Percentiles rank a stretch among this genome's conserved stretches.
Conservation (phyloP, 495 filamentous ascomycete genomes). For the Daldinia caldariorum region DNA sequence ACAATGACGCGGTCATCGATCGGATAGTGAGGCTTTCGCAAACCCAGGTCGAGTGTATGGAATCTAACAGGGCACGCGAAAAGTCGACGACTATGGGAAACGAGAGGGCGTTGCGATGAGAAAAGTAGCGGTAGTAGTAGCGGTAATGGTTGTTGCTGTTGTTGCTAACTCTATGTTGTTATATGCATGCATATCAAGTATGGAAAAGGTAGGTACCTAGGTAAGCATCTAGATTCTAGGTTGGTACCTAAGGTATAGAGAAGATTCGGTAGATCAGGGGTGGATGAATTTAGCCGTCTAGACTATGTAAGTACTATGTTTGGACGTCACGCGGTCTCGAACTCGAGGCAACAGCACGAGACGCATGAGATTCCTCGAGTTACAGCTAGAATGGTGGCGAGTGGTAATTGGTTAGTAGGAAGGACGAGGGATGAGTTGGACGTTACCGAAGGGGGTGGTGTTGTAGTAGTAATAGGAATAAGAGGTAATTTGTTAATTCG, state of each 20-base stretch:
- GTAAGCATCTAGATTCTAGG: conserved; percentile 20
- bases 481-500: conserved; percentile 14
- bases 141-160: neutral
- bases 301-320: conserved; percentile 1
- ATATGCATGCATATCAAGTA: conserved; percentile 16
- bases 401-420: conserved; percentile 34
- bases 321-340: conserved; percentile 38
- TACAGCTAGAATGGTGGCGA: conserved; percentile 40
- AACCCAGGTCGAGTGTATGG: conserved; percentile 4
- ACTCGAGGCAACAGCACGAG: conserved; percentile 31
- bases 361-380: neutral
- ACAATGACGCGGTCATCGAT: conserved; percentile 48
- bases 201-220: conserved; percentile 13
- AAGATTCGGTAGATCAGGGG: conserved; percentile 26
- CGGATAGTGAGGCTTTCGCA: conserved; percentile 21
- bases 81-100: neutral
- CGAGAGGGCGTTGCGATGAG: conserved; percentile 2
- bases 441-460: conserved; percentile 6
- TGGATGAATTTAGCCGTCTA: conserved; percentile 39
- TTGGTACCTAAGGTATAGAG: conserved; percentile 14
- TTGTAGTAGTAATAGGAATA: neutral
- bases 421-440: conserved; percentile 26
- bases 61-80: neutral
- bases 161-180: conserved; percentile 11
- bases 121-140: neutral